These are phyloP conservation scores for Aspergillus sparsus DNA, from an alignment of 495 filamentous ascomycete genomes.

Conservation along the genomic window DNA sequence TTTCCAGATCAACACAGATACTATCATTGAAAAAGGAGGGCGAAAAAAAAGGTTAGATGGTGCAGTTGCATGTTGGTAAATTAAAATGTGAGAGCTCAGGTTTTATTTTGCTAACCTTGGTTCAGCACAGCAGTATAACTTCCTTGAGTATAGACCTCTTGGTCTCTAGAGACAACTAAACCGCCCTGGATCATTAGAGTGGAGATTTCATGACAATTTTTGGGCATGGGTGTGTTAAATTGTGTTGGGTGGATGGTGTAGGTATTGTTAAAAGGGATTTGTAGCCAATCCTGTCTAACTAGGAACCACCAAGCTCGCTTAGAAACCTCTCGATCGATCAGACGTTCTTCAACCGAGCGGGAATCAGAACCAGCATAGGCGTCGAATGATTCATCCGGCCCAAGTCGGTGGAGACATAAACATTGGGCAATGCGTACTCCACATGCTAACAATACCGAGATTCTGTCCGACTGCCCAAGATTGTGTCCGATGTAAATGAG, in stretches of 20 bases:
- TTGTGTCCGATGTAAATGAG: slow-evolving; percentile 21
- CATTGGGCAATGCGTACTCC: slow-evolving; percentile 20
- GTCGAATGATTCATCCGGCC: neutral
- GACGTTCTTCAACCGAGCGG: neutral
- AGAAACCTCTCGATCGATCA: slow-evolving; percentile 19
- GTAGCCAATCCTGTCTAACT: slow-evolving; percentile 24
- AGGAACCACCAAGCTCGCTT: slow-evolving; percentile 25
- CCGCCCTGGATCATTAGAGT: neutral
- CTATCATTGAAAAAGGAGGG: neutral
- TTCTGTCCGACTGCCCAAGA: slow-evolving; percentile 17
- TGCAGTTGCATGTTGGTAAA: no score
- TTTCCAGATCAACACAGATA: slow-evolving; percentile 20
- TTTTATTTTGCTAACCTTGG: neutral
- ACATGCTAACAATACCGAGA: slow-evolving; percentile 16
- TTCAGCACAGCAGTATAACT: neutral
- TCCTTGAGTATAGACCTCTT: neutral
- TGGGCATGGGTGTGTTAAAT: slow-evolving; percentile 22
- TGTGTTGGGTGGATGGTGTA: slow-evolving; percentile 21
- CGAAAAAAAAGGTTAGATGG: no score
- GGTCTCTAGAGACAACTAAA: neutral
- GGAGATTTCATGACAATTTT: slow-evolving; percentile 6
- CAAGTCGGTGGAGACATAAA: slow-evolving; percentile 18
- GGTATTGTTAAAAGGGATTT: slow-evolving; percentile 22
- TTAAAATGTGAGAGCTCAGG: no score
- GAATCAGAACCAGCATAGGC: no score